Base-by-base conservation (phyloP, 139 green algal species). In the Chlorella ohadii region DNA sequence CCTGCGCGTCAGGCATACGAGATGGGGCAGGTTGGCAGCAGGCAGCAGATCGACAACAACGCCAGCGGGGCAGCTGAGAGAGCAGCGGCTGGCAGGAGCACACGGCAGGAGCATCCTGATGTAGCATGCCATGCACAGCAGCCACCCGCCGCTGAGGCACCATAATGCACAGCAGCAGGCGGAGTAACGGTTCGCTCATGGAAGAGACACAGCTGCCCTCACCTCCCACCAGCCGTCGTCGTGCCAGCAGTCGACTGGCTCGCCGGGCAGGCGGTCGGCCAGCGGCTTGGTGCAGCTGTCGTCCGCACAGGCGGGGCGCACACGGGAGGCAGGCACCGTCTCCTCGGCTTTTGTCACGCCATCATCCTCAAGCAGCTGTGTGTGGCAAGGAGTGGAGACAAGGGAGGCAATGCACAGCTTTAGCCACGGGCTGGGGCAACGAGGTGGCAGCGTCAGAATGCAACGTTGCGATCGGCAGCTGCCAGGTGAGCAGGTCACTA, bases 171-270 rank as follows among this genome's bases (percentile, higher is more conserved):
- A n/a, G n/a, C n/a, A n/a, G n/a, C n/a, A n/a, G n/a, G n/a, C n/a
- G n/a, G n/a, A n/a, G n/a, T n/a, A n/a, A n/a, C n/a, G n/a, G n/a
- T n/a, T n/a, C n/a, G n/a, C n/a, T n/a, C n/a, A n/a, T n/a, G n/a
- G n/a, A n/a, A n/a, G n/a, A n/a, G n/a, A n/a, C n/a, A n/a, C n/a
- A n/a, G n/a, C n/a, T n/a, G n/a, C n/a, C n/a, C 77, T 31, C 77
- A 83, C 77, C 78, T 84, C 64, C 79, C 79, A 84, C 67, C 67
- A 84, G 15, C 79, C 79, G 66, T 78, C 79, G 2, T 71, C 79
- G 28, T 70, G 51, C 66, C 67, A 84, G 65, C 67, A 70, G 66
- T 84, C 79, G 1, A 84, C 79, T 0, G 67, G 36, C 3, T 78
- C 79, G 9, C 79, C 79, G 1, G 79, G 79, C 17, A 4, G 9